These are phyloP conservation scores for Boeremia lycopersici DNA, from an alignment of 2,329 filamentous ascomycete genomes.

Conservation along the genomic window DNA sequence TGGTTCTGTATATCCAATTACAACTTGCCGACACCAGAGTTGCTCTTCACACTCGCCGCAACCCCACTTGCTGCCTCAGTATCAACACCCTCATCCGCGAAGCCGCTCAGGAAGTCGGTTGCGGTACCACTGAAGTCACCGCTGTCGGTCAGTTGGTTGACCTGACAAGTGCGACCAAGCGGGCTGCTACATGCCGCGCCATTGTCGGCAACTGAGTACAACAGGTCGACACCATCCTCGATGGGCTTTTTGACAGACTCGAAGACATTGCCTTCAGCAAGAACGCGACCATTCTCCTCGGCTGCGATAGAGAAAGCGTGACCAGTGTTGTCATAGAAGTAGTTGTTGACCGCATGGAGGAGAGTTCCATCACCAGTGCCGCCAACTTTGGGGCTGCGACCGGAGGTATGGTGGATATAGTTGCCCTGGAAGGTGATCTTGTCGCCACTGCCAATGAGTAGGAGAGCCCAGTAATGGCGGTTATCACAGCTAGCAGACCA, in stretches of 20 bases:
- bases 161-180: conserved; percentile 17
- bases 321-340: conserved; percentile 23
- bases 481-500: conserved; percentile 30
- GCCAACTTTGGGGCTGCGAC: conserved; percentile 26
- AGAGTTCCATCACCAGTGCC: conserved; percentile 20
- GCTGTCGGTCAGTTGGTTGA: conserved; percentile 11
- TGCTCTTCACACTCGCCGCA: conserved; percentile 19
- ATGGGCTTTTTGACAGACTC: conserved; percentile 14
- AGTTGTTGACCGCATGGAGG: conserved; percentile 30
- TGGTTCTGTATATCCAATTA: not conserved
- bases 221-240: conserved; percentile 7
- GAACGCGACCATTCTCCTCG: conserved; percentile 10
- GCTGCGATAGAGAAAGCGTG: conserved; percentile 22
- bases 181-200: conserved; percentile 10
- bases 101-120: conserved; percentile 15
- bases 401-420: conserved; percentile 34
- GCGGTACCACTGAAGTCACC: conserved; percentile 11
- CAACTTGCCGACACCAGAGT: conserved; percentile 22
- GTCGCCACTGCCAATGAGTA: conserved; percentile 24
- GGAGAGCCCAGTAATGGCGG: conserved; percentile 31
- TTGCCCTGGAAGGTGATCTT: conserved; percentile 30
- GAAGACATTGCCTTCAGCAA: conserved; percentile 32
- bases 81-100: conserved; percentile 13
- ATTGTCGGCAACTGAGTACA: conserved; percentile 16
- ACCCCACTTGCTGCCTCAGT: conserved; percentile 4